Percentiles rank a stretch among this genome's conserved stretches.
These are phyloP conservation scores for Alternaria solani DNA, from an alignment of 2,329 filamentous ascomycete genomes.

Conservation along the genomic window DNA sequence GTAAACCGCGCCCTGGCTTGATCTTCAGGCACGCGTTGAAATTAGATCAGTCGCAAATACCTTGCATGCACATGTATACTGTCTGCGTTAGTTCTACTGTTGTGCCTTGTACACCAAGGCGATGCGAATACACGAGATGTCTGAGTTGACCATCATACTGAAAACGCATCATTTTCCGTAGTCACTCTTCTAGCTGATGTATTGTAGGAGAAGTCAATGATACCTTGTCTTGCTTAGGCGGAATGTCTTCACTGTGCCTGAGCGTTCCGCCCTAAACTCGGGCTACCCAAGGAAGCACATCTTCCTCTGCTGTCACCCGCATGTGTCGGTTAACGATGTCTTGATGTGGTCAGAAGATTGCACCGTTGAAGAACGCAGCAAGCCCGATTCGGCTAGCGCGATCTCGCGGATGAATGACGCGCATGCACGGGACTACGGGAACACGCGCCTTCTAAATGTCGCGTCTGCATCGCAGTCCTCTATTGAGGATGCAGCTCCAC, in stretches of 20 bases:
- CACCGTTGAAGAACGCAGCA: neutral
- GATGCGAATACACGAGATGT: neutral
- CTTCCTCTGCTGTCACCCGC: neutral
- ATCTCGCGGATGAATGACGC: constrained; percentile 42
- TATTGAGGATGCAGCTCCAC: neutral
- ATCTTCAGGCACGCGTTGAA: constrained; percentile 8
- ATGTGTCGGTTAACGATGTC: neutral
- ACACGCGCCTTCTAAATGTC: constrained; percentile 31
- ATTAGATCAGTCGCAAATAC: neutral
- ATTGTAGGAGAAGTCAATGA: neutral
- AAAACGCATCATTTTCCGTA: too few species aligned
- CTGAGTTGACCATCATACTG: neutral
- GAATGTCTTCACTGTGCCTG: neutral
- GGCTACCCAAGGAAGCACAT: neutral
- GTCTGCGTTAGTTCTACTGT: neutral
- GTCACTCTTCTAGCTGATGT: neutral
- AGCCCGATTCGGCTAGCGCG: constrained; percentile 23
- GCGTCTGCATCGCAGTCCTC: constrained; percentile 12
- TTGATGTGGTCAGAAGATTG: neutral
- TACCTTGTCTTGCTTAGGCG: neutral
- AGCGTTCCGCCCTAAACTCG: neutral
- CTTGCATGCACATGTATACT: neutral
- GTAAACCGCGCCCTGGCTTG: neutral
- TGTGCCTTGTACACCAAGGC: neutral
- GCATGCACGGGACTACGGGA: constrained; percentile 46